These are phyloP conservation scores for Dactylis glomerata DNA, from an alignment of 176 grass and related monocot species.

Conservation along the genomic window DNA sequence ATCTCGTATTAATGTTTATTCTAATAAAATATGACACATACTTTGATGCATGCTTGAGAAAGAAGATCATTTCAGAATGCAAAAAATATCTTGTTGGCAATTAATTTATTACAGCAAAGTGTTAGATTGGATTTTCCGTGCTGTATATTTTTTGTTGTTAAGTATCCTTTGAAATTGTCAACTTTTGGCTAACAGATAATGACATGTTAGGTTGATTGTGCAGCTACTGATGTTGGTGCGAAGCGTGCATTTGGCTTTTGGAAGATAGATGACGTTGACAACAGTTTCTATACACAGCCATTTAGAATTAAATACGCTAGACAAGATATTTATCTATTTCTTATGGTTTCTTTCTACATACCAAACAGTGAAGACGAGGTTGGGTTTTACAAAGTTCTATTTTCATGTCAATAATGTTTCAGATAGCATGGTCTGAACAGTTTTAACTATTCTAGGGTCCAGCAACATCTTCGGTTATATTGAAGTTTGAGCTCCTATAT, in stretches of 20 bases:
- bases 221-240: constrained; percentile 66
- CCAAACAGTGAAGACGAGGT: constrained; percentile 71
- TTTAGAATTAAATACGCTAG: constrained; percentile 85
- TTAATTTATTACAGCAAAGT: background rate
- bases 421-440: background rate
- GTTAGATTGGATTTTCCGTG: background rate
- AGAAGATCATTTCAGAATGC: background rate
- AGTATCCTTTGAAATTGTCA: constrained; percentile 17
- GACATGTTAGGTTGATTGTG: constrained; percentile 86
- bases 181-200: constrained; percentile 74
- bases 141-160: background rate
- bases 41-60: background rate
- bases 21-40: background rate
- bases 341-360: constrained; percentile 96
- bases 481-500: constrained; percentile 94
- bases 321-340: constrained; percentile 82
- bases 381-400: constrained; percentile 19
- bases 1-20: background rate
- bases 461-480: constrained; percentile 62
- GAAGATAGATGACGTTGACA: constrained; percentile 81
- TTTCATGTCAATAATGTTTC: constrained; percentile 11
- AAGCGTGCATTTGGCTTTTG: constrained; percentile 67
- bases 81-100: background rate
- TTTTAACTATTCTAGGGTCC: constrained; percentile 55
- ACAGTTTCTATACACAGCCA: constrained; percentile 89